Evolutionary conservation across 441 rosid genomes (phyloP).

Genomic region (Gossypium schwendimanii): DNA sequence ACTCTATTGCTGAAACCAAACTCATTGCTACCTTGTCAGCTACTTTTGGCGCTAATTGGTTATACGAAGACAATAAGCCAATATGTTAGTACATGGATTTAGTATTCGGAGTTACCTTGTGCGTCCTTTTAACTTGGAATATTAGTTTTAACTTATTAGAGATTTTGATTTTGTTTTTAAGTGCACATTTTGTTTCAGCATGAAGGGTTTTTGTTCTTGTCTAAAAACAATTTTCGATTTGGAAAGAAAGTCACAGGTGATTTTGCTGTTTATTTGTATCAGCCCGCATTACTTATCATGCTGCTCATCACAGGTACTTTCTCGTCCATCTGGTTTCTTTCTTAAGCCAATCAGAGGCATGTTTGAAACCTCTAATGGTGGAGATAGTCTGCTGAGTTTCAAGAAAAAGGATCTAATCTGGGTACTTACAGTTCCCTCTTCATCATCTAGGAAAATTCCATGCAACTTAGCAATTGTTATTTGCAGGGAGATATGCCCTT

Average conservation of each 20-base stretch:
- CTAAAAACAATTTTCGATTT: neutral
- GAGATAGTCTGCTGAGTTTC: slow-evolving; percentile 67
- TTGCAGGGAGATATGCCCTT: neutral
- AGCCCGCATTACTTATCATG: slow-evolving; percentile 13
- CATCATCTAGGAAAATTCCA: neutral
- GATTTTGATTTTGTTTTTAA: neutral
- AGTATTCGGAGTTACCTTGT: neutral
- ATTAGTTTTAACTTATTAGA: neutral
- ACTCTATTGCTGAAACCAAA: neutral
- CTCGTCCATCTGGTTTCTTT: slow-evolving; percentile 74
- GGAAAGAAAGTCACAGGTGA: neutral
- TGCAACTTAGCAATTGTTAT: slow-evolving; percentile 9
- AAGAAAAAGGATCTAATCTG: slow-evolving; percentile 70
- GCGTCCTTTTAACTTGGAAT: neutral
- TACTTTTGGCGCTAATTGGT: neutral
- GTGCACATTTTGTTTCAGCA: neutral
- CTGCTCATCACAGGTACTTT: slow-evolving; percentile 58
- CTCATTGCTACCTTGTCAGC: neutral
- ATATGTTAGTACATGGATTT: neutral
- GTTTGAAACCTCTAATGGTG: slow-evolving; percentile 45
- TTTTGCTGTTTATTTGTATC: slow-evolving; percentile 5
- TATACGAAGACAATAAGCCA: slow-evolving; percentile 1
- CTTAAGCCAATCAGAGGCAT: slow-evolving; percentile 80
- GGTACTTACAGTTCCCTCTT: slow-evolving; percentile 44
- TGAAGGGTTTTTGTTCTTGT: slow-evolving; percentile 10